These are phyloP conservation scores for Cenchrus fungigraminus DNA, from an alignment of 176 grass and related monocot species.

Conservation along the genomic window DNA sequence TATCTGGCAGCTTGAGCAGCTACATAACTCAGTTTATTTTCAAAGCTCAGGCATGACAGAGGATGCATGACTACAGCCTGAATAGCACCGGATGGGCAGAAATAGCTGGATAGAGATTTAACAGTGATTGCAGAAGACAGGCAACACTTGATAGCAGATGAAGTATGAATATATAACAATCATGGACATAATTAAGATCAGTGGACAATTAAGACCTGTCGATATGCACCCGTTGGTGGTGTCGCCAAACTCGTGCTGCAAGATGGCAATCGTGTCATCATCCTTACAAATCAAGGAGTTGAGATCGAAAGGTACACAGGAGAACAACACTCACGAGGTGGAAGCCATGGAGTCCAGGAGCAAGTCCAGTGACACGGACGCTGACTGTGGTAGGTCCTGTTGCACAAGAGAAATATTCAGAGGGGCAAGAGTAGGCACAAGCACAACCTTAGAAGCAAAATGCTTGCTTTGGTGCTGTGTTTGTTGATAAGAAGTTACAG, in stretches of 20 bases:
- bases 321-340: conserved; percentile 68
- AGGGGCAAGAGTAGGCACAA: neutral
- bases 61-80: neutral
- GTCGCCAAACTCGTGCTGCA: conserved; percentile 87
- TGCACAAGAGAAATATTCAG: conserved; percentile 17
- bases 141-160: neutral
- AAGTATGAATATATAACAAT: neutral
- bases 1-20: neutral
- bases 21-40: conserved; percentile 15
- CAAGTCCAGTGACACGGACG: conserved; percentile 74
- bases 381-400: conserved; percentile 81
- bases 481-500: neutral
- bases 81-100: neutral
- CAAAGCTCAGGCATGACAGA: neutral
- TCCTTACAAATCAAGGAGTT: neutral
- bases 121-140: conserved; percentile 1
- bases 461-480: neutral
- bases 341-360: conserved; percentile 81
- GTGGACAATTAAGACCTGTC: conserved; percentile 49
- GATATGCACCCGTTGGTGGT: conserved; percentile 98
- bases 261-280: neutral
- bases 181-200: neutral
- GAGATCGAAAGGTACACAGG: neutral
- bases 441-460: neutral
- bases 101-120: neutral